Percentiles rank a stretch among this genome's conserved stretches.
phyloP scores from a whole-genome alignment of 352 stramenopile genomes.

The Globisporangium okanoganense region DNA sequence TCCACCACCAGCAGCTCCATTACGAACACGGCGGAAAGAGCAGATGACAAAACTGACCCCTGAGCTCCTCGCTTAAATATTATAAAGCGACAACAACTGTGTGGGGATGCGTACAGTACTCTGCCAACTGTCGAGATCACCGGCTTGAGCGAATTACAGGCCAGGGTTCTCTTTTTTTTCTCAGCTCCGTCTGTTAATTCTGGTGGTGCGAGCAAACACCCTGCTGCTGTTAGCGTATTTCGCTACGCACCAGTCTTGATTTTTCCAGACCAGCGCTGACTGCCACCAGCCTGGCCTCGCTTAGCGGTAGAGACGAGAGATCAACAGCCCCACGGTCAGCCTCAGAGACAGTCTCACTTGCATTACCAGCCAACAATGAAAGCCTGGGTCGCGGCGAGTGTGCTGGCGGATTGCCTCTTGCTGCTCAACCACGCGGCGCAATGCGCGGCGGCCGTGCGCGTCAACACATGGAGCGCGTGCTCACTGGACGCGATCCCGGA shows the following conservation, averaged over 20 bases:
- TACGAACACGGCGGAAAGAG: not conserved
- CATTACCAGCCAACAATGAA: not conserved
- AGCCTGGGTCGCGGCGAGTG: not conserved
- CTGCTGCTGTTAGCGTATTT: not conserved
- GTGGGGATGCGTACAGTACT: not conserved
- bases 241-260: not conserved
- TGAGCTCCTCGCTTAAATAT: not conserved
- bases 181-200: constrained; percentile 8
- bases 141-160: not conserved
- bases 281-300: not conserved
- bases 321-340: not conserved
- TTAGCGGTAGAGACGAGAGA: not conserved
- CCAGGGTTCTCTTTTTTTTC: constrained; percentile 1
- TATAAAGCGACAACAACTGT: not conserved
- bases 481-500: constrained; percentile 23
- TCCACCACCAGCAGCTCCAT: not conserved
- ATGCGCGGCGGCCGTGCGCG: constrained; percentile 4
- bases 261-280: not conserved
- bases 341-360: no score
- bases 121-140: not conserved
- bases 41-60: not conserved
- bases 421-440: not conserved
- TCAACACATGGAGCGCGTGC: constrained; percentile 33
- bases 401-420: not conserved
- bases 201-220: constrained; percentile 1